These are phyloP conservation scores for Chloris gayana DNA, from an alignment of 176 grass and related monocot species.

Conservation along the genomic window DNA sequence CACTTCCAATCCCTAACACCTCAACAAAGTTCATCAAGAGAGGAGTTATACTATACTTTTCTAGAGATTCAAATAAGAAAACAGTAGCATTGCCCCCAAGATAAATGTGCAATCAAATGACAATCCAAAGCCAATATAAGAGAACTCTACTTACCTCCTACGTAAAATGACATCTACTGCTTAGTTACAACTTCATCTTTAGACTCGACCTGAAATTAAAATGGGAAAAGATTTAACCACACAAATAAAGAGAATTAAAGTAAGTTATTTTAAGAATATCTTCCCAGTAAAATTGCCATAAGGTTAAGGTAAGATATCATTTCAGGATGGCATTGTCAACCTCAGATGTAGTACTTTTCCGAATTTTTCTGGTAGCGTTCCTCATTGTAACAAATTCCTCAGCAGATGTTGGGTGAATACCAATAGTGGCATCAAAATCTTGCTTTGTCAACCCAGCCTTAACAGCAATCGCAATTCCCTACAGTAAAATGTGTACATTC, in stretches of 20 bases:
- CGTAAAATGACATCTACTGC: conserved; percentile 35
- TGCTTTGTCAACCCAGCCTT: conserved; percentile 89
- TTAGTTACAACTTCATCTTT: conserved; percentile 56
- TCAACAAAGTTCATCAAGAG: not conserved
- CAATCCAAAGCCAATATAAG: not conserved
- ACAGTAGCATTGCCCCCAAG: not conserved
- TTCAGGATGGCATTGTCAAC: conserved; percentile 37
- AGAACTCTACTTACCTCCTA: conserved; percentile 43
- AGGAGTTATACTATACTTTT: not conserved
- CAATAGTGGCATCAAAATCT: conserved; percentile 88
- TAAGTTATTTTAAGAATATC: not conserved
- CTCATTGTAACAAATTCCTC: conserved; percentile 96
- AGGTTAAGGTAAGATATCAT: not conserved
- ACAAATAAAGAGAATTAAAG: conserved; percentile 26
- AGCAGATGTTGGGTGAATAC: conserved; percentile 86
- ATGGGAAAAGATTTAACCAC: conserved; percentile 20
- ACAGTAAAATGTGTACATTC: conserved; percentile 12
- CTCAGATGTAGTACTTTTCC: conserved; percentile 52
- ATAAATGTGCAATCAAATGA: not conserved
- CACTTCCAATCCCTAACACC: not conserved
- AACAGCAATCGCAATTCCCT: conserved; percentile 93
- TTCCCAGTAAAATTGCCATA: not conserved
- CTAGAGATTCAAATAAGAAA: not conserved
- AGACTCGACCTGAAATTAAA: conserved; percentile 58
- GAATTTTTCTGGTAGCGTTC: conserved; percentile 69